Conservation (phyloP, 1,284 basidiomycete species). For the Abortiporus biennis region DNA sequence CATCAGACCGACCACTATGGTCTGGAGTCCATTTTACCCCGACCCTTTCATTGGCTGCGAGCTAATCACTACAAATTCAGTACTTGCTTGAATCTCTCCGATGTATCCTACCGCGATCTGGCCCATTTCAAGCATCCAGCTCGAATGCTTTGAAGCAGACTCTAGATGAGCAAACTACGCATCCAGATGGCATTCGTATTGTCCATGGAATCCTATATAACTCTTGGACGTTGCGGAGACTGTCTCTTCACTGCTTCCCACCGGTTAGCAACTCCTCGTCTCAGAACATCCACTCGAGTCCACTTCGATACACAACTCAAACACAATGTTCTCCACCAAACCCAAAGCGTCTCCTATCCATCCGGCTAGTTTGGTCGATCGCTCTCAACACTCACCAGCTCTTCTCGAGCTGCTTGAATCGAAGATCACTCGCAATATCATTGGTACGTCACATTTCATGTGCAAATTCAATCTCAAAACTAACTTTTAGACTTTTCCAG, state of each 20-base stretch:
- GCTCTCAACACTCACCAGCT: constrained; percentile 51
- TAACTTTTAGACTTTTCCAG: constrained; percentile 28
- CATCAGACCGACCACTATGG: too few species aligned
- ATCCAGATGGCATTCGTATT: too few species aligned
- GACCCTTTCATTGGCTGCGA: too few species aligned
- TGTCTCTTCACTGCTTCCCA: not conserved
- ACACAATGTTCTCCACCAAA: not conserved
- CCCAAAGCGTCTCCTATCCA: constrained; percentile 35
- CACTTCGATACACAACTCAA: not conserved
- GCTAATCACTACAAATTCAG: too few species aligned
- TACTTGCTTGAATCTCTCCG: too few species aligned
- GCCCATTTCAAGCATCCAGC: too few species aligned
- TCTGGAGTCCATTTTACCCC: too few species aligned
- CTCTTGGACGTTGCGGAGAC: not conserved
- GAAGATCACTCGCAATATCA: constrained; percentile 50
- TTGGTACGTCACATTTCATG: constrained; percentile 39
- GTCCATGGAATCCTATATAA: too few species aligned
- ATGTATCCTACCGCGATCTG: too few species aligned
- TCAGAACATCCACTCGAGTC: not conserved
- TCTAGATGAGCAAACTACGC: too few species aligned
- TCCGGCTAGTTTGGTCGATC: constrained; percentile 56
- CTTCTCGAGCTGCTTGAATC: constrained; percentile 58
- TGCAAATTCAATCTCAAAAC: constrained; percentile 5
- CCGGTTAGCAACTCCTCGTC: not conserved
- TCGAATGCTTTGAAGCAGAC: too few species aligned